Evolutionary conservation across 345 rosid genomes (phyloP).

Genomic region (Aethionema arabicum): DNA sequence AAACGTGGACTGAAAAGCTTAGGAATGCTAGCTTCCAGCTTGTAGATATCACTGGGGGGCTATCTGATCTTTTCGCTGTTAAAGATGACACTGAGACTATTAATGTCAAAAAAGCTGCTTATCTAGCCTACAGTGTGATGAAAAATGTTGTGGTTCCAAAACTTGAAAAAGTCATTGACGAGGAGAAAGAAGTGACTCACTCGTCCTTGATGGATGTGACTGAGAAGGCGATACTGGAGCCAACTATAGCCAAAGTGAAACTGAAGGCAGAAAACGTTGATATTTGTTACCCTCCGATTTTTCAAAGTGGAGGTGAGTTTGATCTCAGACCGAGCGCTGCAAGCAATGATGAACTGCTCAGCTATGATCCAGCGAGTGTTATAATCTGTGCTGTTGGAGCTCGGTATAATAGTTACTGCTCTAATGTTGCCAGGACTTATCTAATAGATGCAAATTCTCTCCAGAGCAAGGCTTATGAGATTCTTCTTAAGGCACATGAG

Average conservation of each 20-base stretch:
- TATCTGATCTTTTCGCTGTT: constrained; percentile 84
- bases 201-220: constrained; percentile 84
- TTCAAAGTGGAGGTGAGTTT: constrained; percentile 91
- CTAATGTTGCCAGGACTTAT: constrained; percentile 80
- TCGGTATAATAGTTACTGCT: constrained; percentile 87
- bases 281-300: constrained; percentile 92
- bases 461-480: constrained; percentile 90
- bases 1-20: constrained; percentile 69
- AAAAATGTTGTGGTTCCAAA: constrained; percentile 82
- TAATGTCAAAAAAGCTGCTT: constrained; percentile 84
- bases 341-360: constrained; percentile 73
- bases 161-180: constrained; percentile 87
- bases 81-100: constrained; percentile 70
- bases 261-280: constrained; percentile 88
- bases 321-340: constrained; percentile 95
- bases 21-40: constrained; percentile 57
- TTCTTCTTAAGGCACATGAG: constrained; percentile 88
- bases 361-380: constrained; percentile 86
- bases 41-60: constrained; percentile 64
- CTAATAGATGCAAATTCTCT: constrained; percentile 77
- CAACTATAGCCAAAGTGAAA: constrained; percentile 77
- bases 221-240: constrained; percentile 83
- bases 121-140: constrained; percentile 70
- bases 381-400: constrained; percentile 87
- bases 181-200: constrained; percentile 82